Conservation (phyloP, 305 asterid genomes). For the Monarda citriodora region DNA sequence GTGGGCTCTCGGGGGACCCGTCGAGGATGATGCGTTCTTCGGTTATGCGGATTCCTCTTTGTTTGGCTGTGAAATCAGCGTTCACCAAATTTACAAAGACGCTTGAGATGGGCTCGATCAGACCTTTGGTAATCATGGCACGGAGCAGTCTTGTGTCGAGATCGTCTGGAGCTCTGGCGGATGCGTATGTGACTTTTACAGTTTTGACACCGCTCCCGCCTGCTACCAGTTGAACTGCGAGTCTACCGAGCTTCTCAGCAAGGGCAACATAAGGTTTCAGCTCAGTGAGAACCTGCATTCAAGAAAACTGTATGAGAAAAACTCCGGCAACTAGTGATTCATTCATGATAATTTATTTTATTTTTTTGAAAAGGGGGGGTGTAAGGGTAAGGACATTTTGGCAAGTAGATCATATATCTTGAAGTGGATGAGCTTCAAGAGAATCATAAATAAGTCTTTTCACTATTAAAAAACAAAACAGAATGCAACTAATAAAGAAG, state of each 20-base stretch:
- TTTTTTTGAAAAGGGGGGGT: no score
- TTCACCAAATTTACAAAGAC: slow-evolving; percentile 81
- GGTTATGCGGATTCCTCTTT: slow-evolving; percentile 76
- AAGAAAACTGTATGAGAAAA: slow-evolving; percentile 8
- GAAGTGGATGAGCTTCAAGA: not conserved
- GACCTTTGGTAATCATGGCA: slow-evolving; percentile 97
- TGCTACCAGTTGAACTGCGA: slow-evolving; percentile 91
- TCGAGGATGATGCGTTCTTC: slow-evolving; percentile 73
- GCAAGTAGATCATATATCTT: no score
- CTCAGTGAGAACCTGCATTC: slow-evolving; percentile 76
- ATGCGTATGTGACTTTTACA: slow-evolving; percentile 78
- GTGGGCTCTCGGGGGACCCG: slow-evolving; percentile 90
- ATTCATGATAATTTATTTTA: not conserved
- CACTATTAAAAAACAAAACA: not conserved
- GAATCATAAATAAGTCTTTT: not conserved
- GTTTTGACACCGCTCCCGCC: slow-evolving; percentile 88
- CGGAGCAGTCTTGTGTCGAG: slow-evolving; percentile 90
- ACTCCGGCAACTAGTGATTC: slow-evolving; percentile 1
- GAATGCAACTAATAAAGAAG: not conserved
- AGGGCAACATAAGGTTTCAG: slow-evolving; percentile 82
- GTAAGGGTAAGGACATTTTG: no score
- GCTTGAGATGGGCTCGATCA: slow-evolving; percentile 90
- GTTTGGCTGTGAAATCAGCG: slow-evolving; percentile 95
- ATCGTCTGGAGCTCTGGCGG: slow-evolving; percentile 91
- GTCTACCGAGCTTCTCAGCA: slow-evolving; percentile 94